Conservation (phyloP, 148 eudicot genomes). For the Agrostemma githago region DNA sequence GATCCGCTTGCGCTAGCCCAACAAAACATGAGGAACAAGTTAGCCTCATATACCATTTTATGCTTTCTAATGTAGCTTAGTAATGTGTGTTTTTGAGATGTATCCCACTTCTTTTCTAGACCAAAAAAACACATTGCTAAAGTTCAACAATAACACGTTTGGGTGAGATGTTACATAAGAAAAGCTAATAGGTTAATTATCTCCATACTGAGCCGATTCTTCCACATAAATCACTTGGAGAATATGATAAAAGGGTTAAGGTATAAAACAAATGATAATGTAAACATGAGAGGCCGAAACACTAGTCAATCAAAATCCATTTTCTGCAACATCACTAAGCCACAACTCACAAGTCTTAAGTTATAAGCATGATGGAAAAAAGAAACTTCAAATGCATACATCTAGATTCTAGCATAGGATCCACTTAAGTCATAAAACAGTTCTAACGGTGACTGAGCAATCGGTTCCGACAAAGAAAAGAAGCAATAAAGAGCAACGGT, state of each 20-base stretch:
- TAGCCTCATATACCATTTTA: no score
- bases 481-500: constrained; percentile 6
- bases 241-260: neutral
- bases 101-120: no score
- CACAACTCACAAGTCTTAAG: neutral
- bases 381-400: constrained; percentile 11
- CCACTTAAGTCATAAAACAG: neutral
- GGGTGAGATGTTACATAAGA: no score
- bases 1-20: no score
- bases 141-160: no score
- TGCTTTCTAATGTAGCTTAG: no score
- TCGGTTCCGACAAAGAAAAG: neutral
- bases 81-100: no score
- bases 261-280: neutral
- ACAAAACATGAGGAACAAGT: no score
- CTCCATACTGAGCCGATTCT: neutral
- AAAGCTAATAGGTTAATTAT: no score
- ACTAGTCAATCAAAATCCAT: neutral
- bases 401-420: constrained; percentile 9
- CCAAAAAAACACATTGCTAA: no score
- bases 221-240: neutral
- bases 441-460: neutral
- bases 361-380: neutral
- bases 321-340: neutral
- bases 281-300: neutral